These are phyloP conservation scores for Hyaloscypha hepaticicola DNA, from an alignment of 495 filamentous ascomycete species.

Conservation along the genomic window DNA sequence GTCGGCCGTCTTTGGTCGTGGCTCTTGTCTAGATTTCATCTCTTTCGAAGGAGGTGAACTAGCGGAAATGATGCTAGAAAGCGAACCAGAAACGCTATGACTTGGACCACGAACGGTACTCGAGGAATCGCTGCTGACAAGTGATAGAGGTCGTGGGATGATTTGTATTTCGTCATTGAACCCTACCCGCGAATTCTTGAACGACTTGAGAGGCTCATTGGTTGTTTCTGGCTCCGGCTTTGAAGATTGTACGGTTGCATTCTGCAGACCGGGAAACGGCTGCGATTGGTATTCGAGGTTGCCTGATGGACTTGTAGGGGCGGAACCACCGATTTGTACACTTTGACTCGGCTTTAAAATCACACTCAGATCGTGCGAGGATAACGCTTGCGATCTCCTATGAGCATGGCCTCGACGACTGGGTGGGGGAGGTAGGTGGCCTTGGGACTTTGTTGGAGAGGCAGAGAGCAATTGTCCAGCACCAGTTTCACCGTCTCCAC, in stretches of 20 bases:
- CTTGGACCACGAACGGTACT: slow-evolving; percentile 53
- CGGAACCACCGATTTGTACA: slow-evolving; percentile 54
- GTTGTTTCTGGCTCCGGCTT: background rate
- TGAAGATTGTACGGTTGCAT: slow-evolving; percentile 14
- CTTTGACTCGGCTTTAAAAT: slow-evolving; percentile 56
- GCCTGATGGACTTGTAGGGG: slow-evolving; percentile 67
- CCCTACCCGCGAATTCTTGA: slow-evolving; percentile 51
- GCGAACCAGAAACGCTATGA: slow-evolving; percentile 62
- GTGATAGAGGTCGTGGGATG: slow-evolving; percentile 70
- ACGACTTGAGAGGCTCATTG: slow-evolving; percentile 38
- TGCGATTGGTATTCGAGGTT: slow-evolving; percentile 39
- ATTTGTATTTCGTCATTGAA: slow-evolving; percentile 63
- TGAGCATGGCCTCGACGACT: slow-evolving; percentile 74
- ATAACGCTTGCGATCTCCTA: slow-evolving; percentile 82
- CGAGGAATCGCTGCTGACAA: slow-evolving; percentile 72
- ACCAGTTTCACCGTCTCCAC: slow-evolving; percentile 62
- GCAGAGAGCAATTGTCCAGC: slow-evolving; percentile 56
- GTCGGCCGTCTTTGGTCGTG: slow-evolving; percentile 53
- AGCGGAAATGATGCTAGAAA: slow-evolving; percentile 59
- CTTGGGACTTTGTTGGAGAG: slow-evolving; percentile 64
- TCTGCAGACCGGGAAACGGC: slow-evolving; percentile 30
- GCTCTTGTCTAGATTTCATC: slow-evolving; percentile 38
- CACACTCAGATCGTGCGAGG: slow-evolving; percentile 74
- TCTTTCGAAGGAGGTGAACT: slow-evolving; percentile 38
- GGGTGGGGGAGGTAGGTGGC: slow-evolving; percentile 48